These are phyloP conservation scores for Vaccinium darrowii DNA, from an alignment of 148 eudicot genomes.

Conservation along the genomic window DNA sequence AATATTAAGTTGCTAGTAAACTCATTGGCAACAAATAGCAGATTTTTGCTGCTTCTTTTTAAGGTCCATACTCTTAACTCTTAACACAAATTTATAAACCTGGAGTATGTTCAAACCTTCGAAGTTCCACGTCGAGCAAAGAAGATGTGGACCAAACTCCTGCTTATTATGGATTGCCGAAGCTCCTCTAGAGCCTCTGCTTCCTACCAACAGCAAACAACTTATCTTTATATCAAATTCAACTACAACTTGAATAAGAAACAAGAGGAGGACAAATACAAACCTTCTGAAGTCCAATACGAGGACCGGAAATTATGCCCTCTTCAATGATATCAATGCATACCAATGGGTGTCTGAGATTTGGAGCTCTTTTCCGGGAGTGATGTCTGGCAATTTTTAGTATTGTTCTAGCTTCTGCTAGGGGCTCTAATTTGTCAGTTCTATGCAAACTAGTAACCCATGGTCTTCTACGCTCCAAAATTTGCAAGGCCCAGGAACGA, in stretches of 20 bases:
- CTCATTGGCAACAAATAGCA: not conserved
- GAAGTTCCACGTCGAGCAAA: slow-evolving; percentile 79
- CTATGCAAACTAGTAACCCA: slow-evolving; percentile 63
- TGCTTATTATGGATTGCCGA: slow-evolving; percentile 68
- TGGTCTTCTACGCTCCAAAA: slow-evolving; percentile 62
- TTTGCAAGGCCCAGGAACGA: slow-evolving; percentile 74
- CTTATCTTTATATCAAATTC: not conserved
- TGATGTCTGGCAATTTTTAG: slow-evolving; percentile 68
- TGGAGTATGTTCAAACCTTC: slow-evolving; percentile 44
- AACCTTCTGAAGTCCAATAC: slow-evolving; percentile 78
- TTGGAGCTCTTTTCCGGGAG: slow-evolving; percentile 64
- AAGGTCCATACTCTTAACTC: not conserved
- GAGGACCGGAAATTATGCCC: slow-evolving; percentile 72
- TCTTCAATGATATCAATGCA: slow-evolving; percentile 86
- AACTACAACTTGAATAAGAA: not conserved
- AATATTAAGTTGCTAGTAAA: not conserved
- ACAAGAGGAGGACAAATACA: not conserved
- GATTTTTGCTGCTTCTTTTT: not conserved
- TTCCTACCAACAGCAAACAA: slow-evolving; percentile 50
- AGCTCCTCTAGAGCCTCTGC: slow-evolving; percentile 68
- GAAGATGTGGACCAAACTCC: slow-evolving; percentile 79
- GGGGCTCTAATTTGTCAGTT: slow-evolving; percentile 69
- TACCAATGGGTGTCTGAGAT: slow-evolving; percentile 65
- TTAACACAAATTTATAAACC: not conserved
- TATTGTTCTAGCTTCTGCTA: slow-evolving; percentile 73